A percentile compares a stretch with the other conserved stretches of the same genome.
Conservation (phyloP, 345 rosid species). For the Eucalyptus leucophloia region DNA sequence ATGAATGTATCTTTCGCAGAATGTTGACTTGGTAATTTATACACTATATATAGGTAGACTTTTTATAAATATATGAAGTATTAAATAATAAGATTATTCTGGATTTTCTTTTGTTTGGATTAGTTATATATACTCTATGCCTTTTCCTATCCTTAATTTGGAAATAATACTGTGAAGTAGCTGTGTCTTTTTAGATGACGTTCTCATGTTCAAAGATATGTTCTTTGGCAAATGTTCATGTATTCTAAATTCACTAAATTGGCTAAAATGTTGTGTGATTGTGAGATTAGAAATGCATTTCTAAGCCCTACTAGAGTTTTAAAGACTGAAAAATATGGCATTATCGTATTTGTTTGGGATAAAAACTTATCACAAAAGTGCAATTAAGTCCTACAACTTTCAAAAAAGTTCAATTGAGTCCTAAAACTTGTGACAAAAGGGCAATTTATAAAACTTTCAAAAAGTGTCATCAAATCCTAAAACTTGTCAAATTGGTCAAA, state of each 20-base stretch:
- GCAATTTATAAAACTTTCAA: too few species aligned
- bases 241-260: not conserved
- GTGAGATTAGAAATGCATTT: not conserved
- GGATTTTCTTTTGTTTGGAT: not conserved
- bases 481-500: too few species aligned
- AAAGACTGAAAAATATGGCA: not conserved
- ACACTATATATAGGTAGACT: not conserved
- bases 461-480: too few species aligned
- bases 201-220: not conserved
- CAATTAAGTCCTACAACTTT: too few species aligned
- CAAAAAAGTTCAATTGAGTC: too few species aligned
- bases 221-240: not conserved
- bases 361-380: too few species aligned
- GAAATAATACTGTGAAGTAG: not conserved
- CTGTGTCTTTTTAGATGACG: not conserved
- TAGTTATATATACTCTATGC: not conserved
- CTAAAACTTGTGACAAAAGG: too few species aligned
- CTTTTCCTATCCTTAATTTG: not conserved
- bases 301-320: not conserved
- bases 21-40: not conserved
- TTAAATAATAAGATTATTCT: not conserved
- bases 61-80: not conserved
- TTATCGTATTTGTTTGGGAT: not conserved
- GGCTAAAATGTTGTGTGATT: not conserved
- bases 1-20: not conserved